These are phyloP conservation scores for Cinnamomum micranthum DNA, from an alignment of 164 flowering plant genomes.

Conservation along the genomic window DNA sequence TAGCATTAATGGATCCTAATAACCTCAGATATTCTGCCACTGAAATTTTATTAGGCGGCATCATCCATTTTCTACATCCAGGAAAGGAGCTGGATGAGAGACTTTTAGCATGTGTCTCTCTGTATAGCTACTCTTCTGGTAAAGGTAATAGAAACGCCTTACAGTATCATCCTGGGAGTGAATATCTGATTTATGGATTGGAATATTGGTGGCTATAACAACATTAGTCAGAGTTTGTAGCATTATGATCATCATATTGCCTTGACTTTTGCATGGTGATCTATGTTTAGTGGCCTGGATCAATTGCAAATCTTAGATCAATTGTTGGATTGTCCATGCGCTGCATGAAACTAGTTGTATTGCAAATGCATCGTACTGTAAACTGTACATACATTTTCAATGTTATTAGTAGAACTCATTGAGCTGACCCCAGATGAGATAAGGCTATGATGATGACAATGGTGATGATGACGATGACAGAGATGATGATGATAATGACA, in stretches of 20 bases:
- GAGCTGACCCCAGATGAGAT: no score
- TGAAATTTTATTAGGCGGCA: constrained; percentile 45
- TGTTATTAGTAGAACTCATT: no score
- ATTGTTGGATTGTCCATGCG: neutral
- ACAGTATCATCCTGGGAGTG: no score
- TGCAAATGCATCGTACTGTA: no score
- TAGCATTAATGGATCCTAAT: constrained; percentile 34
- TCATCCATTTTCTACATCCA: constrained; percentile 61
- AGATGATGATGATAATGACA: no score
- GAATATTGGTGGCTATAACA: neutral
- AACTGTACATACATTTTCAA: no score
- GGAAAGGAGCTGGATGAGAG: constrained; percentile 73
- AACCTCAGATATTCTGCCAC: constrained; percentile 44
- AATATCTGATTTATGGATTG: neutral
- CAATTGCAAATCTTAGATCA: neutral
- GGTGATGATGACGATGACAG: no score
- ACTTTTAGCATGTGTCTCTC: constrained; percentile 62
- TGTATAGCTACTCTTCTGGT: constrained; percentile 65
- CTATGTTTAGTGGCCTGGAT: neutral
- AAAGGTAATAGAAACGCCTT: constrained; percentile 45
- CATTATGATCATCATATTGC: neutral
- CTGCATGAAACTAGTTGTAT: neutral
- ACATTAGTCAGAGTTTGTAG: neutral
- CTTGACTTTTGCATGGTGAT: neutral
- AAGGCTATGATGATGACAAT: no score